A percentile compares a stretch with the other conserved stretches of the same genome.
Conservation (phyloP, 805 yeast genomes). For the Starmera quercuum region DNA sequence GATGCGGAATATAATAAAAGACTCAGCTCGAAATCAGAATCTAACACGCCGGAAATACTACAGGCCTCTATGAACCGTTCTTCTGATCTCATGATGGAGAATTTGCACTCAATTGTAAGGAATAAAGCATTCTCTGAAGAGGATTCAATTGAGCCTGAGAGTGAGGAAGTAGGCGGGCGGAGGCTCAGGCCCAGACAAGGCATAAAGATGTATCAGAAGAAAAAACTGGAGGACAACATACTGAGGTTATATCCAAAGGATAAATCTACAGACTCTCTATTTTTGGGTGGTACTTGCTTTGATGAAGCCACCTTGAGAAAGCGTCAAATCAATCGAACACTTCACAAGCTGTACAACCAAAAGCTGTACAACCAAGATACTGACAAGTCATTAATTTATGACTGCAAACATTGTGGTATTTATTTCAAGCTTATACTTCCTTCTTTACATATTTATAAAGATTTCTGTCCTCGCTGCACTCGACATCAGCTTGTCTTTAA, state of each 20-base stretch:
- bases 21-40: background rate
- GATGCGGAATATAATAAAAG: slow-evolving; percentile 1
- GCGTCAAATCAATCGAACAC: slow-evolving; percentile 11
- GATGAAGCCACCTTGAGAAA: background rate
- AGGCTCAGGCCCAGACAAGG: background rate
- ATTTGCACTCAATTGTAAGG: too few relatives aligned
- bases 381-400: slow-evolving; percentile 10
- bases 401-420: slow-evolving; percentile 22
- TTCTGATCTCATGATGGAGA: too few relatives aligned
- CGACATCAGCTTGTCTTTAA: slow-evolving; percentile 20
- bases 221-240: background rate
- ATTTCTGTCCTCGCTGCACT: slow-evolving; percentile 20
- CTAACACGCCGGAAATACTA: too few relatives aligned
- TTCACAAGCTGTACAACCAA: slow-evolving; percentile 16
- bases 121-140: too few relatives aligned
- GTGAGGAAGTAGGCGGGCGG: background rate
- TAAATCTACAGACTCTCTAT: slow-evolving; percentile 9
- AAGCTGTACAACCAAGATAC: slow-evolving; percentile 7
- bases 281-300: background rate
- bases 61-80: too few relatives aligned
- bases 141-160: background rate
- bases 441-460: slow-evolving; percentile 1
- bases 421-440: slow-evolving; percentile 12
- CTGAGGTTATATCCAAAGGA: slow-evolving; percentile 5
- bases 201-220: background rate